Evolutionary conservation across 75 land plant genomes (phyloP), one percentile per base, ranked within the genome.

Genomic region (Cunninghamia lanceolata): DNA sequence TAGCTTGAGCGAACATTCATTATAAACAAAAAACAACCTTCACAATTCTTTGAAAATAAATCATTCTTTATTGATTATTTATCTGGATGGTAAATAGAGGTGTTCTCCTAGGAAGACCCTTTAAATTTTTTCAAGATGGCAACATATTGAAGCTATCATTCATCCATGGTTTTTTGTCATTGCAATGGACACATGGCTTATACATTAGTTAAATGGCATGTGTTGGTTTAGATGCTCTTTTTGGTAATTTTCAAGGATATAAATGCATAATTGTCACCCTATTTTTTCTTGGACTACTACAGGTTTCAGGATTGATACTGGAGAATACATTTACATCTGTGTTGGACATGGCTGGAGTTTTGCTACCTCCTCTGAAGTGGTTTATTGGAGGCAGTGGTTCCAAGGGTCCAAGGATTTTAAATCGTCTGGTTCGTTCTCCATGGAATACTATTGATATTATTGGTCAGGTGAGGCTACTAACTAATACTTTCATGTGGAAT

Each of bases 321-420:
- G 99, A 98, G 89, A 98, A 98, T 88, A 98, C 99, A 59, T 98
- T 98, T 91, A 98, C 99, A 54, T 98, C 99, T 32, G 92, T 98
- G 63, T 85, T 96, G 84, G 99, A 98, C 86, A 96, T 98, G 99
- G 99, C 99, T 80, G 97, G 96, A 83, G 94, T 98, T 83, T 84
- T 98, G 80, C 83, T 98, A 34, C 99, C 99, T 28, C 91, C 91
- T 84, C 86, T 98, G 35, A 98, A 93, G 87, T 98, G 93, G 93
- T 93, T 98, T 81, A 94, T 98, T 85, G 99, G 99, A 70, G 95
- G 96, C 85, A 91, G 85, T 89, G 90, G 89, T 14, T 89, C 93
- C 83, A 94, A 91, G 83, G 97, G 99, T 85, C 94, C 87, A 39
- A 92, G 87, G 85, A 42, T 95, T 85, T 92, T 98, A 63, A 98